Percentiles rank a stretch among this genome's conserved stretches.
Evolutionary conservation across 1,139 yeast genomes (phyloP).

Genomic region (Sugiyamaella novakii): DNA sequence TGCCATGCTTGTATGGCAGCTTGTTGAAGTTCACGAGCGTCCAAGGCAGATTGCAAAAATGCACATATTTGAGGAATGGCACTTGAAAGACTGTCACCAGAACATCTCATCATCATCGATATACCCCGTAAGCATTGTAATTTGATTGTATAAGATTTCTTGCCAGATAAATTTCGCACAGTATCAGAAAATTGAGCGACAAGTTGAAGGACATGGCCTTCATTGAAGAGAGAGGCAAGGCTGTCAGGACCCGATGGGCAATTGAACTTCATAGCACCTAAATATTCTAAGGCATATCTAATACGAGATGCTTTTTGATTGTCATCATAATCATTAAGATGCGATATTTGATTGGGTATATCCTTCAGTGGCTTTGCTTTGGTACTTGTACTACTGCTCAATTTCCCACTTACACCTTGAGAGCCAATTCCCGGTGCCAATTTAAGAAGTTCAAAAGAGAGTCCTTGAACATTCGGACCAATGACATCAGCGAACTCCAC

Average conservation of each 20-base stretch:
- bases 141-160: slow-evolving; percentile 72
- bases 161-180: slow-evolving; percentile 71
- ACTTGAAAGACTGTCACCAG: slow-evolving; percentile 63
- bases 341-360: neutral
- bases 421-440: slow-evolving; percentile 22
- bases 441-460: slow-evolving; percentile 41
- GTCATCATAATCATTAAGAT: slow-evolving; percentile 17
- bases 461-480: slow-evolving; percentile 39
- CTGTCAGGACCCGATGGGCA: slow-evolving; percentile 11
- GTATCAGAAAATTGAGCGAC: slow-evolving; percentile 79
- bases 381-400: neutral
- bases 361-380: neutral
- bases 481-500: slow-evolving; percentile 49
- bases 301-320: slow-evolving; percentile 26
- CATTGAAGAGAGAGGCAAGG: slow-evolving; percentile 28
- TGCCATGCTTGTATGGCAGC: slow-evolving; percentile 71
- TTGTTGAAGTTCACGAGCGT: slow-evolving; percentile 59
- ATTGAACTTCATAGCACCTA: slow-evolving; percentile 24
- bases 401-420: neutral
- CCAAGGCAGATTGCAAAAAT: slow-evolving; percentile 80
- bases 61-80: slow-evolving; percentile 89
- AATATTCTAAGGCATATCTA: slow-evolving; percentile 27
- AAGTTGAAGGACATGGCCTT: slow-evolving; percentile 60
- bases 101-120: slow-evolving; percentile 63
- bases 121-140: slow-evolving; percentile 73